These are phyloP conservation scores for Golovinomyces cichoracearum DNA, from an alignment of 2,329 filamentous ascomycete species.

Conservation along the genomic window DNA sequence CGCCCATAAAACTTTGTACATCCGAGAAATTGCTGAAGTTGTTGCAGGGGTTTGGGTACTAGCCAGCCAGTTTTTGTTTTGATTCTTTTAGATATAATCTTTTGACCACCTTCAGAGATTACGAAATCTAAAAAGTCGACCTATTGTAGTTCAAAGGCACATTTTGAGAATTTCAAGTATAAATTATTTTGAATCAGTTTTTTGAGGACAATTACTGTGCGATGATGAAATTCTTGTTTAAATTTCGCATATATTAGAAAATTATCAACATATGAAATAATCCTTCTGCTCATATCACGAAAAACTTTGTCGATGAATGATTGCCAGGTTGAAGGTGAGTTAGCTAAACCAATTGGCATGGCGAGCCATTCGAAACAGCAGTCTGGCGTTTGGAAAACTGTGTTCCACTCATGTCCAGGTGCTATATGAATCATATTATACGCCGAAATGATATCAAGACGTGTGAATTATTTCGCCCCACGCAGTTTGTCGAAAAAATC, in stretches of 20 bases:
- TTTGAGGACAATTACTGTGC: background rate
- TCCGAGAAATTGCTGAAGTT: too few species aligned
- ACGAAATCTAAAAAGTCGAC: background rate
- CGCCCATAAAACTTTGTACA: too few species aligned
- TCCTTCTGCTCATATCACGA: background rate
- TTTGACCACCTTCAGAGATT: background rate
- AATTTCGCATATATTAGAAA: background rate
- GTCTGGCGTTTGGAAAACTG: background rate
- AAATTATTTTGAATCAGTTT: background rate
- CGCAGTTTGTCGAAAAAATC: background rate
- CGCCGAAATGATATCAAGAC: background rate
- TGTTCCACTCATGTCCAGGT: background rate
- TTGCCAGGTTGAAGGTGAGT: slow-evolving; percentile 2
- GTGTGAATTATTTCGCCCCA: background rate
- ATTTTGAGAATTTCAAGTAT: slow-evolving; percentile 1
- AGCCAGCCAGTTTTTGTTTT: too few species aligned
- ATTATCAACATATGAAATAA: background rate
- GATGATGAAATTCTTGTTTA: background rate
- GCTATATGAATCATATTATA: background rate
- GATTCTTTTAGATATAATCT: too few species aligned
- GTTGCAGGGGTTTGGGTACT: too few species aligned
- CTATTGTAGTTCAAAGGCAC: background rate
- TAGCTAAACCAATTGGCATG: background rate
- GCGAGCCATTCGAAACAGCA: background rate
- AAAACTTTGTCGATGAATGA: background rate